A percentile compares a stretch with the other conserved stretches of the same genome.
Evolutionary conservation across 2,329 filamentous ascomycete genomes (phyloP).

Genomic region (Claviceps digitariae): DNA sequence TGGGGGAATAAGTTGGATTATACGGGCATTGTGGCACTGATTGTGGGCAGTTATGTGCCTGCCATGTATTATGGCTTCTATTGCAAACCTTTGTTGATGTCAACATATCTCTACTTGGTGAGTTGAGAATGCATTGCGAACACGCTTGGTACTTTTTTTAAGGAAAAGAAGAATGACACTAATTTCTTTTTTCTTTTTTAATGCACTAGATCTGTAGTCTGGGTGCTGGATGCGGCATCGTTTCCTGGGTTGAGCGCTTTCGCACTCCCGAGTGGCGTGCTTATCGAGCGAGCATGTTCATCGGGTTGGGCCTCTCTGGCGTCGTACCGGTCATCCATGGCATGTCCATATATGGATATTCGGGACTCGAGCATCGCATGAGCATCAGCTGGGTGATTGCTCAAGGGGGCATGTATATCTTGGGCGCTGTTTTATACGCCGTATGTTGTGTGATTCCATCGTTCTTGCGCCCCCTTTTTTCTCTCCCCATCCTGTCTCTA

Average conservation of each 20-base stretch:
- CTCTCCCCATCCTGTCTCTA: not conserved
- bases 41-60: conserved; percentile 83
- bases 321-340: conserved; percentile 75
- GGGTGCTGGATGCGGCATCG: conserved; percentile 59
- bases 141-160: not conserved
- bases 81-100: conserved; percentile 51
- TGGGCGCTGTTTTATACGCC: conserved; percentile 77
- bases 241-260: conserved; percentile 72
- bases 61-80: conserved; percentile 79
- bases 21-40: conserved; percentile 80
- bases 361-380: conserved; percentile 56
- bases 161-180: too few species aligned
- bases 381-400: conserved; percentile 68
- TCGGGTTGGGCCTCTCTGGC: conserved; percentile 72
- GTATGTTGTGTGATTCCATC: conserved; percentile 33
- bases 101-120: conserved; percentile 63
- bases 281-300: conserved; percentile 80
- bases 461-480: not conserved
- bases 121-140: conserved; percentile 15
- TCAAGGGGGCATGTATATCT: conserved; percentile 73
- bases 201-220: conserved; percentile 56
- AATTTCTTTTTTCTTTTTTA: not conserved
- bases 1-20: conserved; percentile 94
- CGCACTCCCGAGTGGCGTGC: conserved; percentile 72
- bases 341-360: conserved; percentile 50